Base-by-base conservation (phyloP, 2,329 filamentous ascomycete species). In the Trichoderma koningiopsis region DNA sequence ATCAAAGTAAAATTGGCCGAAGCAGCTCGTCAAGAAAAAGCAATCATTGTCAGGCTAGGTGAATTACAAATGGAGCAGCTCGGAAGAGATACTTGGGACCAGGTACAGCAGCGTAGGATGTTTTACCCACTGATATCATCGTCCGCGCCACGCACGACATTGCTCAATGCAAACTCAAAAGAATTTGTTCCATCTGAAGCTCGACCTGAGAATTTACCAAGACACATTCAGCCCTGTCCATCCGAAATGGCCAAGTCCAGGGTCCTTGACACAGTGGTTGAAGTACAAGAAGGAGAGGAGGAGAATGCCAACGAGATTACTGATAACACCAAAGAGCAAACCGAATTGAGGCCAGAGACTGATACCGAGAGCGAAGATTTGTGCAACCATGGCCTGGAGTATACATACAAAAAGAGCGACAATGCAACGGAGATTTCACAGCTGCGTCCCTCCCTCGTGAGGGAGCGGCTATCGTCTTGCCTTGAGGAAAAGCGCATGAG, bases 41-140 rank as follows among this genome's bases (percentile, higher is more conserved):
- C 77, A 19, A 81, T 87, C 7, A 75, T 84, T 49, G 69, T 77
- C 19, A 78, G 85, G 3, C 77, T 88, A n/a, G 77, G 81, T 14
- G 85, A 88, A 69, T 72, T 88, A 16, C 79, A 82, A 40, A 75
- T 83, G 19, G 85, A 88, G 75, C 81, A 85, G 16, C 81, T 83
- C 72, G 82, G 80, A 49, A 79, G 81, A 3, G 81, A 83, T 63
- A 76, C 80, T 2, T 81, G 79, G 79, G 73, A 73, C 35, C 76
- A 79, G 47, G 74, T 80, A 2, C 75, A 33, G 53, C 67, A 33
- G 61, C 53, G 43, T 16, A 56, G 68, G 8, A 49, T 52, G 29
- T 37, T 52, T 53, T 16, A 59, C 22, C 24, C 61, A 14, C 16
- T 19, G 24, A 29, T 7, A 16, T 10, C 29, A 24, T 10, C 14